phyloP scores from a whole-genome alignment of 23 red algal genomes.

The Agarophyton chilense region DNA sequence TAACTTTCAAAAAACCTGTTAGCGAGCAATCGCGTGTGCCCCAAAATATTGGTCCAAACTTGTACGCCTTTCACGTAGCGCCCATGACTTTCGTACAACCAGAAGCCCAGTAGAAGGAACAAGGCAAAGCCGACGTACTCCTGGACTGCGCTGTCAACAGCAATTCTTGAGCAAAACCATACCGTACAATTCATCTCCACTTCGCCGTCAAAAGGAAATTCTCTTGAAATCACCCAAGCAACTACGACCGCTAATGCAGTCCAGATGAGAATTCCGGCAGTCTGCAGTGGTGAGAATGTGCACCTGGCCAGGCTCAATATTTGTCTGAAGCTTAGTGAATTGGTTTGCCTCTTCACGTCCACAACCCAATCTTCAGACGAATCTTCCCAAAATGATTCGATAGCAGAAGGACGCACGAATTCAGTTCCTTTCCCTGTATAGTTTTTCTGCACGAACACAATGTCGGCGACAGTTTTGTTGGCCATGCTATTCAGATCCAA shows the following conservation, averaged over 20 bases:
- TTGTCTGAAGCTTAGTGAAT: neutral
- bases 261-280: neutral
- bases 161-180: constrained; percentile 50
- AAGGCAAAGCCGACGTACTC: constrained; percentile 67
- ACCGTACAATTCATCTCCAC: neutral
- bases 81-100: constrained; percentile 49
- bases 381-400: constrained; percentile 1
- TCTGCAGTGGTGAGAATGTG: neutral
- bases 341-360: neutral
- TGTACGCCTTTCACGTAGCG: constrained; percentile 34
- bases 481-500: constrained; percentile 29
- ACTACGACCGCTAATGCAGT: neutral
- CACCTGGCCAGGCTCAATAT: neutral
- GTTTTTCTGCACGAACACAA: constrained; percentile 45
- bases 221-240: neutral
- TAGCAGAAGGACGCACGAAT: constrained; percentile 4
- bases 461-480: constrained; percentile 9
- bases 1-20: constrained; percentile 46
- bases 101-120: constrained; percentile 54
- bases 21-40: constrained; percentile 9
- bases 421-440: neutral
- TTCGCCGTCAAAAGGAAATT: constrained; percentile 19
- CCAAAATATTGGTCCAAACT: constrained; percentile 16
- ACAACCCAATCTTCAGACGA: neutral
- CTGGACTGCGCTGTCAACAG: constrained; percentile 12